phyloP scores from a whole-genome alignment of 108 stramenopile species.

The Phaeodactylum tricornutum region DNA sequence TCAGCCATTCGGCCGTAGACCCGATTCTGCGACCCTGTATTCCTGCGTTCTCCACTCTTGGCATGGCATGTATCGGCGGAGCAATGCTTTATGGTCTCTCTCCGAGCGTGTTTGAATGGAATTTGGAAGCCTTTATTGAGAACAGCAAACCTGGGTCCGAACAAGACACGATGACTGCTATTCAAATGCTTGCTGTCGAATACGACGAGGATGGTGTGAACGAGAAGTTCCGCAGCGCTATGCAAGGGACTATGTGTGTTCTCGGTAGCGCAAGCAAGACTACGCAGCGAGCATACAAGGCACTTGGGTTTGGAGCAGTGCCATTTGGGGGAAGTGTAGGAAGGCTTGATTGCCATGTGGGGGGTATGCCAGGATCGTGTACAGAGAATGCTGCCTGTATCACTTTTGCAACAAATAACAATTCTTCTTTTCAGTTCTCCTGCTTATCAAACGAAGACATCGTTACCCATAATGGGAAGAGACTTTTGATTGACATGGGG shows the following conservation, averaged over 20 bases:
- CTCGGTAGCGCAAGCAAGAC: constrained; percentile 49
- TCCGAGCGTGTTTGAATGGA: constrained; percentile 55
- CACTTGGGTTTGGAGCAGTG: constrained; percentile 21
- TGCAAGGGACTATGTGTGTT: constrained; percentile 48
- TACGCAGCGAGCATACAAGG: constrained; percentile 21
- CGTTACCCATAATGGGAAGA: constrained; percentile 68
- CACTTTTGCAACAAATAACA: constrained; percentile 31
- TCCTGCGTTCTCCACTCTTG: background rate
- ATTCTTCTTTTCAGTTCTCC: constrained; percentile 50
- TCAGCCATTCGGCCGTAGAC: background rate
- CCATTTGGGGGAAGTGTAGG: constrained; percentile 60
- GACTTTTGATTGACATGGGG: constrained; percentile 59
- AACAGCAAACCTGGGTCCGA: constrained; percentile 21
- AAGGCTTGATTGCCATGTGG: constrained; percentile 65
- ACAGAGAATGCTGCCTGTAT: constrained; percentile 58
- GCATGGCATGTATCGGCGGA: constrained; percentile 12
- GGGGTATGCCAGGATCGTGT: constrained; percentile 55
- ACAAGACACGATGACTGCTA: constrained; percentile 12
- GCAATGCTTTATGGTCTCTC: constrained; percentile 66
- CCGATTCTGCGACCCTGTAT: constrained; percentile 12
- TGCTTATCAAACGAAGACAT: constrained; percentile 60
- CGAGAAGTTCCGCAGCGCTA: constrained; percentile 40
- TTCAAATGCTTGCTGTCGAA: constrained; percentile 21
- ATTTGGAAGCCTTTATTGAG: constrained; percentile 29
- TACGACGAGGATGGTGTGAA: constrained; percentile 42